phyloP scores from a whole-genome alignment of 768 basidiomycete species.

The Cyclocybe cylindracea region DNA sequence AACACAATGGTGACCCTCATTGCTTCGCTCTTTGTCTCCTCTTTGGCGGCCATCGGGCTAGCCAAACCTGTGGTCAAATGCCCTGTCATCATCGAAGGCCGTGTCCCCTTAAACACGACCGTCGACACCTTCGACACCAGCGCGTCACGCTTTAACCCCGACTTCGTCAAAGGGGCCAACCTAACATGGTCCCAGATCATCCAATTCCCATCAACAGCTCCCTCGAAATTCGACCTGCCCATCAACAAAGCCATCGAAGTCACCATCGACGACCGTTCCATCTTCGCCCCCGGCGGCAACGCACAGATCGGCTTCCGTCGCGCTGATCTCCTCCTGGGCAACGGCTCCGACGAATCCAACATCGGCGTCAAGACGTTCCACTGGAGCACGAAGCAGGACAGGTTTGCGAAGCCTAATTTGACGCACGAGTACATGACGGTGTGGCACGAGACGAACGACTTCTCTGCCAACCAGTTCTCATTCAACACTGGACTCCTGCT shows the following conservation, averaged over 20 bases:
- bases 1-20: too few species aligned
- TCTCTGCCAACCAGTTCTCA: conserved; percentile 13
- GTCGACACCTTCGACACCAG: too few species aligned
- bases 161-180: too few species aligned
- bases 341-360: conserved; percentile 14
- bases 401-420: conserved; percentile 8
- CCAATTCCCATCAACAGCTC: too few species aligned
- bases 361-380: conserved; percentile 14
- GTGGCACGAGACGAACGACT: conserved; percentile 17
- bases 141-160: too few species aligned
- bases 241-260: too few species aligned
- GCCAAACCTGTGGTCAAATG: too few species aligned
- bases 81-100: too few species aligned
- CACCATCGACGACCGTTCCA: not conserved
- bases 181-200: too few species aligned
- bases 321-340: conserved; percentile 13
- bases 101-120: too few species aligned
- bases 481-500: conserved; percentile 11
- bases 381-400: conserved; percentile 15
- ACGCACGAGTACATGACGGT: conserved; percentile 17
- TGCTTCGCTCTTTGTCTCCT: too few species aligned
- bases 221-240: conserved; percentile 14
- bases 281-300: conserved; percentile 12
- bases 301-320: conserved; percentile 16
- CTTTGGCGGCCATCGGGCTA: too few species aligned